Percentiles rank a stretch among this genome's conserved stretches.
Conservation (phyloP, 148 eudicot species). For the Vaccinium vitisidaea region DNA sequence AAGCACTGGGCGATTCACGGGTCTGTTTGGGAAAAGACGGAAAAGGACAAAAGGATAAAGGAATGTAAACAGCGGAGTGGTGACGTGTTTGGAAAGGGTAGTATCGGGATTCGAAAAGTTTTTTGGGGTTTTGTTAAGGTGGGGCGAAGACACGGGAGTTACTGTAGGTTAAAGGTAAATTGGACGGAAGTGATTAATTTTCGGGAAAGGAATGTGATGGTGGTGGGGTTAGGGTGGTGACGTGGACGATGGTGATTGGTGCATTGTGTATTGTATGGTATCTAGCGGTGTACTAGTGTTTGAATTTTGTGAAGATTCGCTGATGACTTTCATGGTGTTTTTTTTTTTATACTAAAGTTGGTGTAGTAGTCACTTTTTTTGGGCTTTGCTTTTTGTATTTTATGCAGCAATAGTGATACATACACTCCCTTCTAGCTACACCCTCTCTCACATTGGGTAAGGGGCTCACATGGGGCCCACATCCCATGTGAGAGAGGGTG, state of each 20-base stretch:
- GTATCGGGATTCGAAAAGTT: not conserved
- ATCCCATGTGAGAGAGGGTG: no score
- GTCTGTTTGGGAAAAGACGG: not conserved
- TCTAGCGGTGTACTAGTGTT: not conserved
- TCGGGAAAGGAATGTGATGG: not conserved
- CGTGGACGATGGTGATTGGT: conserved; percentile 4
- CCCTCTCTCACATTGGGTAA: no score
- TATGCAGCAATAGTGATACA: no score
- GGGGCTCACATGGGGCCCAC: no score
- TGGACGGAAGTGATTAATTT: not conserved
- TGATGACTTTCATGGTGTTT: not conserved
- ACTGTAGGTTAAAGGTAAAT: not conserved
- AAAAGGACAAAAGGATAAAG: not conserved
- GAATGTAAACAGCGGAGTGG: not conserved
- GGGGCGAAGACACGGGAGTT: not conserved
- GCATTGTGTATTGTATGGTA: not conserved
- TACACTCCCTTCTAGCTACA: no score
- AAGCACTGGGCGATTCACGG: not conserved
- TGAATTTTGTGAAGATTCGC: conserved; percentile 10
- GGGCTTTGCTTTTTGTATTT: no score
- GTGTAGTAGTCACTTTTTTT: not conserved
- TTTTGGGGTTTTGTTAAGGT: not conserved
- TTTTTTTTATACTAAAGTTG: not conserved
- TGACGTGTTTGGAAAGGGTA: not conserved
- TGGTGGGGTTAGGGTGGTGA: not conserved